These are phyloP conservation scores for Scedosporium aurantiacum DNA, from an alignment of 2,329 filamentous ascomycete genomes.

Conservation along the genomic window DNA sequence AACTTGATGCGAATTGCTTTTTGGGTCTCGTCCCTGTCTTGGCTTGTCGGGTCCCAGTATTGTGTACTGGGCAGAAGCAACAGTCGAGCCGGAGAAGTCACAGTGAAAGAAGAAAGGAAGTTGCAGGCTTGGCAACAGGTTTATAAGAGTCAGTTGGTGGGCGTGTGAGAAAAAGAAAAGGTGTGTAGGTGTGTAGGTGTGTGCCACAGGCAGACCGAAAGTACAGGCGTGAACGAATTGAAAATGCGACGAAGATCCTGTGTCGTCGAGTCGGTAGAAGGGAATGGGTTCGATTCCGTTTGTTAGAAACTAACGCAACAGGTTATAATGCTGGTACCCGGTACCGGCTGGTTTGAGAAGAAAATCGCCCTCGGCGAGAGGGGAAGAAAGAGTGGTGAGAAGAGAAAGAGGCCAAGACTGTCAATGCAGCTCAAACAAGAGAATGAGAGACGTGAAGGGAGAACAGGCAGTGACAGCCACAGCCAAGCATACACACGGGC, in stretches of 20 bases:
- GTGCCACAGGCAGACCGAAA: background rate
- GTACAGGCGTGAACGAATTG: background rate
- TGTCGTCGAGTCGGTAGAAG: background rate
- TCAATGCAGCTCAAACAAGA: background rate
- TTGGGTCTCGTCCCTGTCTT: background rate
- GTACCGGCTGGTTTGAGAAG: background rate
- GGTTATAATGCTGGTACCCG: background rate
- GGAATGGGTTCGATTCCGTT: background rate
- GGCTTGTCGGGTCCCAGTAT: background rate
- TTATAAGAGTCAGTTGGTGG: background rate
- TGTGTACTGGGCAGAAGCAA: background rate
- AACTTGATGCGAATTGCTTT: background rate
- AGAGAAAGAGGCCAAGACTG: background rate
- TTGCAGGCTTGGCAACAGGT: background rate
- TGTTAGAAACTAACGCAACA: background rate
- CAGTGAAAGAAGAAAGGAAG: background rate
- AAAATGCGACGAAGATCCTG: background rate
- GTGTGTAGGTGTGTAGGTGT: background rate
- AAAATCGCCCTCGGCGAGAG: background rate
- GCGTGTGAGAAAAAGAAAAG: background rate
- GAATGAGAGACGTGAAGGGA: background rate
- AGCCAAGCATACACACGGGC: background rate
- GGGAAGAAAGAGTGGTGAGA: background rate
- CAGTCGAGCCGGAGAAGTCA: background rate
- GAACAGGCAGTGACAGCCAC: background rate